These are phyloP conservation scores for Capronia coronata DNA, from an alignment of 2,329 filamentous ascomycete genomes.

Conservation along the genomic window DNA sequence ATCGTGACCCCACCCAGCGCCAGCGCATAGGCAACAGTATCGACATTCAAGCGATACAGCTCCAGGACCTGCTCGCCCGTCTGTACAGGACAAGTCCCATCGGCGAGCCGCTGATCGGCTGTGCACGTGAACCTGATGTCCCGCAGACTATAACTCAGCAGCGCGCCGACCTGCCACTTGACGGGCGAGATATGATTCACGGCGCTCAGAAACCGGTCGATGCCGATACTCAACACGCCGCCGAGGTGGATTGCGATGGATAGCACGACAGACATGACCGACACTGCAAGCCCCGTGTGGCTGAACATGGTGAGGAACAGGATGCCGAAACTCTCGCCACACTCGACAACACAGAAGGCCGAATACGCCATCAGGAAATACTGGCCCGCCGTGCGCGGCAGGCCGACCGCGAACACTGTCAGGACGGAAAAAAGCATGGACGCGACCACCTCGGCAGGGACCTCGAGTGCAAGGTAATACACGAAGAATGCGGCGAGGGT, in stretches of 20 bases:
- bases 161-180: conserved; percentile 61
- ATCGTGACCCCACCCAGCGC: conserved; percentile 58
- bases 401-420: conserved; percentile 57
- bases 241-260: conserved; percentile 65
- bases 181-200: conserved; percentile 68
- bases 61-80: conserved; percentile 61
- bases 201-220: conserved; percentile 59
- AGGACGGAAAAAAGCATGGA: conserved; percentile 61
- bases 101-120: conserved; percentile 51
- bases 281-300: conserved; percentile 71
- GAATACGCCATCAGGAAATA: conserved; percentile 64
- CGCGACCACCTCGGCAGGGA: conserved; percentile 64
- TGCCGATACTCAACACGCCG: conserved; percentile 63
- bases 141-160: conserved; percentile 59
- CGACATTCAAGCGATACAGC: conserved; percentile 59
- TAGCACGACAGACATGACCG: conserved; percentile 63
- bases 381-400: conserved; percentile 56
- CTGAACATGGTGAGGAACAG: conserved; percentile 71
- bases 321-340: conserved; percentile 69
- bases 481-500: conserved; percentile 63
- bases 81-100: conserved; percentile 58
- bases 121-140: conserved; percentile 59
- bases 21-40: conserved; percentile 56
- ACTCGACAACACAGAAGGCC: conserved; percentile 66
- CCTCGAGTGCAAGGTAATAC: conserved; percentile 62